phyloP scores from a whole-genome alignment of 352 stramenopile genomes.

The Phytophthora vignae region DNA sequence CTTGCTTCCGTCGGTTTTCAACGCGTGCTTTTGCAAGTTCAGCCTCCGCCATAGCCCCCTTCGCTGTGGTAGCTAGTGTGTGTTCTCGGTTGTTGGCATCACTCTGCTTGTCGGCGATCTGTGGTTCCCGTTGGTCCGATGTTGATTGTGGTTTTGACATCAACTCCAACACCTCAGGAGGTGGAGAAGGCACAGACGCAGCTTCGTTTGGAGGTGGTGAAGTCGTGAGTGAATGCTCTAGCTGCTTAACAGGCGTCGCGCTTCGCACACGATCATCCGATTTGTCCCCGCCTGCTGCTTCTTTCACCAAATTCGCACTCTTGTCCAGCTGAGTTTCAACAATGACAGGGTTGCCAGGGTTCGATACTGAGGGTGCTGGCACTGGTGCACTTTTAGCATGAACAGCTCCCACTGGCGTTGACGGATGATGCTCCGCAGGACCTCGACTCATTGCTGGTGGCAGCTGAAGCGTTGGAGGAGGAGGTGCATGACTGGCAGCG shows the following conservation, averaged over 20 bases:
- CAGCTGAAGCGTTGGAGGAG: slow-evolving; percentile 23
- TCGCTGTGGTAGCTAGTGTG: slow-evolving; percentile 54
- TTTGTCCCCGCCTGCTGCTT: neutral
- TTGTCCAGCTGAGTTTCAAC: neutral
- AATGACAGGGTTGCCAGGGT: neutral
- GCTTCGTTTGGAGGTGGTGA: neutral
- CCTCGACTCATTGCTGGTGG: slow-evolving; percentile 12
- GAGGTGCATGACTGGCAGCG: slow-evolving; percentile 15
- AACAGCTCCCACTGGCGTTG: neutral
- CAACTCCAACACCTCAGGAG: neutral
- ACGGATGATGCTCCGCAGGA: neutral
- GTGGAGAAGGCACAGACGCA: neutral
- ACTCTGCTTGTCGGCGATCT: neutral
- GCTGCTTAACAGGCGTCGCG: slow-evolving; percentile 7
- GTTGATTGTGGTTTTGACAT: slow-evolving; percentile 2
- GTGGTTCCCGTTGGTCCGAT: slow-evolving; percentile 1
- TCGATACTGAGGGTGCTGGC: neutral
- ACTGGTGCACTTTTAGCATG: neutral
- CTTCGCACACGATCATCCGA: slow-evolving; percentile 10
- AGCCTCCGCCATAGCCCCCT: slow-evolving; percentile 70
- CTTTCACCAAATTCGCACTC: slow-evolving; percentile 13
- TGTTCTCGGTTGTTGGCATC: slow-evolving; percentile 38
- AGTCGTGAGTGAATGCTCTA: neutral
- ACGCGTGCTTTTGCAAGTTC: slow-evolving; percentile 77
- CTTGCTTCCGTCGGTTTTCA: slow-evolving; percentile 65